Evolutionary conservation across 2,329 filamentous ascomycete species (phyloP).

Genomic region (Exophiala sp.): DNA sequence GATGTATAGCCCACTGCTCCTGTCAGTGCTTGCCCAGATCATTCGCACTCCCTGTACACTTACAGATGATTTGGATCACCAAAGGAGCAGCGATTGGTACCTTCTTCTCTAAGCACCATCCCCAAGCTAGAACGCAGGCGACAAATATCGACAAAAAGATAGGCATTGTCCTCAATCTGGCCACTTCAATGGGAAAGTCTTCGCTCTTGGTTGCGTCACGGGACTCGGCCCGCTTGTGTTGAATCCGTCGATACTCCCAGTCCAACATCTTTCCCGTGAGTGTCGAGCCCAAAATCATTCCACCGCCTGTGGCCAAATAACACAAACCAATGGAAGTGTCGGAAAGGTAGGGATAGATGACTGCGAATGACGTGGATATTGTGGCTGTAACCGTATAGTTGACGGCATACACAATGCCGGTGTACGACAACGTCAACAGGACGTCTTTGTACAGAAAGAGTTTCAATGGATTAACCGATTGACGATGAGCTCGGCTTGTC

Average conservation of each 20-base stretch:
- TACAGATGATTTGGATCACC: conserved; percentile 4
- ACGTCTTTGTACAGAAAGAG: conserved; percentile 45
- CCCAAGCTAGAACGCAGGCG: conserved; percentile 1
- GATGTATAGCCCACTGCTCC: conserved; percentile 4
- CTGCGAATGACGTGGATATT: conserved; percentile 46
- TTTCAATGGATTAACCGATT: conserved; percentile 40
- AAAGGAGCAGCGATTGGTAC: background rate
- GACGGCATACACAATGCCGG: conserved; percentile 48
- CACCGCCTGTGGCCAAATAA: conserved; percentile 52
- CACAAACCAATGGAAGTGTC: conserved; percentile 46
- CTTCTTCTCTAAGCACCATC: conserved; percentile 1
- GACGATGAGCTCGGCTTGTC: conserved; percentile 37
- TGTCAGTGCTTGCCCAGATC: background rate
- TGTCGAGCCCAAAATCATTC: conserved; percentile 49
- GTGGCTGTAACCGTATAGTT: conserved; percentile 53
- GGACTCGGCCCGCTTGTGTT: conserved; percentile 17
- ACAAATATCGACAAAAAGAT: conserved; percentile 32
- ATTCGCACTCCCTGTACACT: background rate
- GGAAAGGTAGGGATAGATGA: conserved; percentile 37
- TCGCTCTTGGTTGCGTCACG: background rate
- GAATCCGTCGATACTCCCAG: conserved; percentile 44
- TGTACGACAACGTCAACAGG: conserved; percentile 43
- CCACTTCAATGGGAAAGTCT: conserved; percentile 46
- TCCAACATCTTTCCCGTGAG: conserved; percentile 50
- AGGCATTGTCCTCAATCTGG: conserved; percentile 46